Percentiles rank a stretch among this genome's conserved stretches.
phyloP scores from a whole-genome alignment of 768 basidiomycete genomes.

The Termitomyces sp. region DNA sequence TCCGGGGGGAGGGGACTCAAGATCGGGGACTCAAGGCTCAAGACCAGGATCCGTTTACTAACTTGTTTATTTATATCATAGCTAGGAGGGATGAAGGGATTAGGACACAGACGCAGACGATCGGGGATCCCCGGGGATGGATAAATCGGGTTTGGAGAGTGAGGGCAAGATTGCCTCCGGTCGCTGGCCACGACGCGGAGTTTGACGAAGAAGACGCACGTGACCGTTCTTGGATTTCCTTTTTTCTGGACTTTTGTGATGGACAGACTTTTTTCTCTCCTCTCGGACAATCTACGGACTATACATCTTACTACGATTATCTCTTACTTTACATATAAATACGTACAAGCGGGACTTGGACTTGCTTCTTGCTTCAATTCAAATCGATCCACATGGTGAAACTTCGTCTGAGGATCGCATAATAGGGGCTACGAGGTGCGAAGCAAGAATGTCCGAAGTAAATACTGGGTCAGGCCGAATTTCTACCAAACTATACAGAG shows the following conservation, averaged over 20 bases:
- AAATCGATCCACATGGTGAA: not conserved
- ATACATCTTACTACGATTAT: not conserved
- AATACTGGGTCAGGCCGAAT: not conserved
- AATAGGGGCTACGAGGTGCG: not conserved
- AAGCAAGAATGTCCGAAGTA: not conserved
- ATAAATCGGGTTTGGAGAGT: not conserved
- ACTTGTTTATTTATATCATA: not conserved
- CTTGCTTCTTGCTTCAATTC: not conserved
- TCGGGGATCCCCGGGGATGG: conserved; percentile 3
- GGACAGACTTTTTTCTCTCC: not conserved
- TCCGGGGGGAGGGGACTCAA: not conserved
- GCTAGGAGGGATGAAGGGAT: not conserved
- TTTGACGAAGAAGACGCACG: conserved; percentile 3
- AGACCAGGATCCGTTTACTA: not conserved
- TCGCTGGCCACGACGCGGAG: conserved; percentile 9
- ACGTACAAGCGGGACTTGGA: not conserved
- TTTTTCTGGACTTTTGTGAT: no score
- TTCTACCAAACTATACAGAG: not conserved
- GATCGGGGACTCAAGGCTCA: not conserved
- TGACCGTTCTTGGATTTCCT: not conserved
- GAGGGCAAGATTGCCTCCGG: conserved; percentile 7
- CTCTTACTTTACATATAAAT: not conserved
- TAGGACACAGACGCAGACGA: not conserved
- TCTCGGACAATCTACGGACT: not conserved
- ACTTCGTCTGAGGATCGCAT: not conserved